Evolutionary conservation across 106 monocot genomes (phyloP), one percentile per base, ranked within the genome.

Genomic region (Dendrobium catenatum): DNA sequence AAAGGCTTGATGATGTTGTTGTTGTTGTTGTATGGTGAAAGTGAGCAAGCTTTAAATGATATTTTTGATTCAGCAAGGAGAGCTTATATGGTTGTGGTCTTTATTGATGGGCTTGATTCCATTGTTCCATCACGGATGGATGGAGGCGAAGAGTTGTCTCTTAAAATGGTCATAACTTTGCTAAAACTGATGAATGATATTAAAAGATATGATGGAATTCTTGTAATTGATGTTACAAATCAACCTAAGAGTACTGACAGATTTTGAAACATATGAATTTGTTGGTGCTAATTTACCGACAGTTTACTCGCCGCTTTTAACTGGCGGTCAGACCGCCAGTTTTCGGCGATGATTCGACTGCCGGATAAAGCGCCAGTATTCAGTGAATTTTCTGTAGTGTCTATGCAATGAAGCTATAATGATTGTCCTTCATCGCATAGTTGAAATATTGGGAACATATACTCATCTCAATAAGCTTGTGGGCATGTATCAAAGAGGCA

Each of bases 101-200:
- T 99, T 84, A 95, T 99, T 85, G 99, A 99, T 90, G 95, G 95
- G 79, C 87, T 95, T 83, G 99, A 99, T 90, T 93, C 93, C 59
- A 93, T 99, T 91, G 95, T 95, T 78, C 95, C 93, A 81, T 78
- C 93, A 83, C 82, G 95, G 77, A 86, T 89, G 85, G 88, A 87
- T 77, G 99, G 91, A 75, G 84, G 88, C 27, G 99, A 99, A 81
- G 87, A 86, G 24, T 84, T 99, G 42, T 99, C 95, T 49, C 58
- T 88, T 26, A 84, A 95, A 89, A 88, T 99, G 74, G 95, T 99
- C 49, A 88, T 84, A 54, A 91, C 95, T 72, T 78, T 99, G 48
- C 82, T 93, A 54, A 90, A 89, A 22, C 81, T 95, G 81, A 90
- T 99, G 93, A 93, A 95, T 84, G 99, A 86, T 70, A 91, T 99